Evolutionary conservation across 208 protist species (phyloP), one percentile per base, ranked within the genome.

Genomic region (Crithidia sp.): DNA sequence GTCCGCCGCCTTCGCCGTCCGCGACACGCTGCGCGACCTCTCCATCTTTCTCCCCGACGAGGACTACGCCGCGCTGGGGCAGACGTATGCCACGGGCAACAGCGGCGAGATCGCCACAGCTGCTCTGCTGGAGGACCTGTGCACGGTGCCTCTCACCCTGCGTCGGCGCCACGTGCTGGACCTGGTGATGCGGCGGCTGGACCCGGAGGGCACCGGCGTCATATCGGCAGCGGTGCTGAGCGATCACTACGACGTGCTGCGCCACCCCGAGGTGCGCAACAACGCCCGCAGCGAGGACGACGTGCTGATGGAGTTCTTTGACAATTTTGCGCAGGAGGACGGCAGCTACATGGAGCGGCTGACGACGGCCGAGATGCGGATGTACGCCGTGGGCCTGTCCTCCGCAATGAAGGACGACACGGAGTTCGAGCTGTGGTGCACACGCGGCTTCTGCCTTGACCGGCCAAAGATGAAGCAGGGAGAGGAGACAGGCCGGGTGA

Each of bases 351-450:
- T 92, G 74, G 60, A 59, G 64, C 52, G 71, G 62, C 60, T 84
- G 55, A 84, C 88, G 36, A 59, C 44, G 43, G 85, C 93, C 65
- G 92, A 93, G 72, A 60, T 96, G 40, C 74, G 77, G 19, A 72
- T 81, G 17, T 96, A 95, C 82, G 87, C 78, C 60, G 56, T 90
- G 14, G 92, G 92, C 60, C 49, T 95, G 66, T 93, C 87, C 4
- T 17, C 74, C 54, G 63, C 43, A 16, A 93, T 76, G 6, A 59
- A 81, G 40, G 70, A 83, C 3, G 90, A 96, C 64, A 78, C 82
- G 17, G 84, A 91, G 59, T 95, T 96, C 60, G 92, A 96, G 77
- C 82, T 96, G 36, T 79, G 70, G 60, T 95, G 89, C 82, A 91
- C 90, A 41, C 92, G 92, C 52, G 85, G 88, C 58, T 96, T 94